Conservation (phyloP, 495 filamentous ascomycete genomes). For the Hypoxylon perforatum region DNA sequence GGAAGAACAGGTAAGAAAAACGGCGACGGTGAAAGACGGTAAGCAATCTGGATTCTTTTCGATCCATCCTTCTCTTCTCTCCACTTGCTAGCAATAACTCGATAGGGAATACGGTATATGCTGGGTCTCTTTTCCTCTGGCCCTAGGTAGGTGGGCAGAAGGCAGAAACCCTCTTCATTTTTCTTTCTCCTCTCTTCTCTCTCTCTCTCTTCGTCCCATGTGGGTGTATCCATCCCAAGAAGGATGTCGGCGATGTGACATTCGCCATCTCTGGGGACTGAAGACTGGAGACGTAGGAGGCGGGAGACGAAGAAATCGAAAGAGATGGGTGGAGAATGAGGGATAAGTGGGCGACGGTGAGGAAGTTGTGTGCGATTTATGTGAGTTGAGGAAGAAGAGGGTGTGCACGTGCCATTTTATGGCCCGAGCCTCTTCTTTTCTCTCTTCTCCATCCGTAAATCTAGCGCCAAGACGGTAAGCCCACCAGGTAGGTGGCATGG, state of each 20-base stretch:
- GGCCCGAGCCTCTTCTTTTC: conserved; percentile 29
- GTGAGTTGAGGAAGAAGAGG: no score
- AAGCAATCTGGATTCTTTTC: conserved; percentile 31
- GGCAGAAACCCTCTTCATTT: conserved; percentile 17
- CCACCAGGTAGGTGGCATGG: conserved; percentile 18
- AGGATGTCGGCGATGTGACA: conserved; percentile 32
- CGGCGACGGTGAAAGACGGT: conserved; percentile 34
- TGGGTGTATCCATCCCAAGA: no score
- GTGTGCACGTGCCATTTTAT: conserved; percentile 7
- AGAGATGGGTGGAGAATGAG: conserved; percentile 25
- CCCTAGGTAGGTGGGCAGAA: no score
- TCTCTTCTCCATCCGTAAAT: no score
- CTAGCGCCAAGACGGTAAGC: conserved; percentile 36
- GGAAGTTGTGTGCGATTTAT: conserved; percentile 37
- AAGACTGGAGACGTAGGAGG: background rate
- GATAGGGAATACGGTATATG: conserved; percentile 23
- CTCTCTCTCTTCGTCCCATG: background rate
- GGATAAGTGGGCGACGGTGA: conserved; percentile 43
- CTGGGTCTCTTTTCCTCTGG: conserved; percentile 8
- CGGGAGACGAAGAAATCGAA: background rate
- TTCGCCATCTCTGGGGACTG: conserved; percentile 9
- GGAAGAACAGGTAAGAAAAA: conserved; percentile 14
- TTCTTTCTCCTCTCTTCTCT: background rate
- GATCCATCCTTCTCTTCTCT: conserved; percentile 4
- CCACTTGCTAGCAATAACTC: conserved; percentile 16